Evolutionary conservation across 805 yeast species (phyloP).

Genomic region (Nakazawaea holstii): DNA sequence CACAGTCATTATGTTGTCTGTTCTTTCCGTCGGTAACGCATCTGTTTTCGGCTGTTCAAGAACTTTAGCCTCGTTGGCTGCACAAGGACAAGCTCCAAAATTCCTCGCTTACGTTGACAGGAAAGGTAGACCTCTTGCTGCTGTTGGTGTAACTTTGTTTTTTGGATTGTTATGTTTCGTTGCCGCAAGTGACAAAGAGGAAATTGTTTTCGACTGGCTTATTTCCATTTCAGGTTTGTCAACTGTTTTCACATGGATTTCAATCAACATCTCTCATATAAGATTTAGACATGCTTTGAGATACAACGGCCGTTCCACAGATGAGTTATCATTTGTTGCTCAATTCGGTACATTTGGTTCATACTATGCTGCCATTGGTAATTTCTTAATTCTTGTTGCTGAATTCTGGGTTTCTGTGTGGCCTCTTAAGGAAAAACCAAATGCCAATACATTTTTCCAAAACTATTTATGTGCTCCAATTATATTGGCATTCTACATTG

Average conservation of each 20-base stretch:
- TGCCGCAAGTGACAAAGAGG: conserved; percentile 49
- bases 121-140: conserved; percentile 49
- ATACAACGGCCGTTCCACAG: conserved; percentile 41
- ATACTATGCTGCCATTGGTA: conserved; percentile 40
- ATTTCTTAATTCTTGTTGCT: conserved; percentile 43
- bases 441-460: conserved; percentile 43
- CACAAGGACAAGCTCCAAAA: conserved; percentile 58
- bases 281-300: conserved; percentile 51
- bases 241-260: conserved; percentile 51
- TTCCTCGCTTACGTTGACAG: conserved; percentile 45
- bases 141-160: conserved; percentile 43
- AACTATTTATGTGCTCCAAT: conserved; percentile 45
- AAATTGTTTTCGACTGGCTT: conserved; percentile 53
- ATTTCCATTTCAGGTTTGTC: conserved; percentile 54
- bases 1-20: conserved; percentile 62
- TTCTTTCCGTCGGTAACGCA: conserved; percentile 67
- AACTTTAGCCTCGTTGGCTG: conserved; percentile 57
- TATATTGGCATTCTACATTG: conserved; percentile 38
- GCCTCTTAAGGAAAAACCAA: conserved; percentile 41
- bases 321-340: conserved; percentile 49
- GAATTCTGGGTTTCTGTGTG: conserved; percentile 60
- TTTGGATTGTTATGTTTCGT: conserved; percentile 54
- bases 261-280: conserved; percentile 48
- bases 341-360: conserved; percentile 52
- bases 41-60: conserved; percentile 69